Percentiles rank a stretch among this genome's conserved stretches.
Evolutionary conservation across 2,329 filamentous ascomycete genomes (phyloP).

Genomic region (Plectosphaerella sp.): DNA sequence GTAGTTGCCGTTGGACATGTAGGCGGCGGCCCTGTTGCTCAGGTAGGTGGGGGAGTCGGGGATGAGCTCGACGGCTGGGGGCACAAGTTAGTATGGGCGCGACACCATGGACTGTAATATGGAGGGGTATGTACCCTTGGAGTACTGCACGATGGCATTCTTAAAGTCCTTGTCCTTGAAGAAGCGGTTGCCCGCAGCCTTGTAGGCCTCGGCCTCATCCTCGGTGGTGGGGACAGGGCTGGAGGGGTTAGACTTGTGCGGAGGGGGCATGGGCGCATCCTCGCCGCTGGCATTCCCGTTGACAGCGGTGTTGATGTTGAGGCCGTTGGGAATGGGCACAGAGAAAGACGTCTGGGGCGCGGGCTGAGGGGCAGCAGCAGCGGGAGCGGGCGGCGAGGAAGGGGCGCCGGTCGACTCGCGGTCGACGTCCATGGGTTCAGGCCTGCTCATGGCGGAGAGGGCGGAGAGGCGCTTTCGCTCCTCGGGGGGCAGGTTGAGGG

Average conservation of each 20-base stretch:
- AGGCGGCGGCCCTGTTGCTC: constrained; percentile 91
- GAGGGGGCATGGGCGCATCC: constrained; percentile 63
- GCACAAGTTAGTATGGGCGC: constrained; percentile 1
- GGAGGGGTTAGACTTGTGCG: constrained; percentile 62
- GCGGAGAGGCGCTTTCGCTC: constrained; percentile 73
- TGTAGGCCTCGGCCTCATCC: constrained; percentile 87
- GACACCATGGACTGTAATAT: neutral
- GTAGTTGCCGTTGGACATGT: constrained; percentile 82
- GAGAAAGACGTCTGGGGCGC: constrained; percentile 41
- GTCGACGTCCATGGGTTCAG: constrained; percentile 71
- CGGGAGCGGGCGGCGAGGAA: constrained; percentile 45
- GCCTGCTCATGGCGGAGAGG: constrained; percentile 59
- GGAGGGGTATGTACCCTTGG: constrained; percentile 67
- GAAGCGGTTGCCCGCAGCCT: constrained; percentile 89
- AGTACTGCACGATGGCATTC: constrained; percentile 87
- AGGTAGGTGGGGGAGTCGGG: constrained; percentile 85
- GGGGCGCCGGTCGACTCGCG: constrained; percentile 50
- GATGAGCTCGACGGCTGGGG: constrained; percentile 79
- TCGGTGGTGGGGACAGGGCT: constrained; percentile 49
- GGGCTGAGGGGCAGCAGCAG: constrained; percentile 21
- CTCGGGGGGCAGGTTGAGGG: constrained; percentile 85
- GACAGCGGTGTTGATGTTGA: constrained; percentile 35
- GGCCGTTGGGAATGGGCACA: constrained; percentile 47
- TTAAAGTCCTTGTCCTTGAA: constrained; percentile 93
- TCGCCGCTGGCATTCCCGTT: constrained; percentile 38